Evolutionary conservation across 2,329 filamentous ascomycete species (phyloP), one percentile per base, ranked within the genome.

Genomic region (Nigrospora osmanthi): DNA sequence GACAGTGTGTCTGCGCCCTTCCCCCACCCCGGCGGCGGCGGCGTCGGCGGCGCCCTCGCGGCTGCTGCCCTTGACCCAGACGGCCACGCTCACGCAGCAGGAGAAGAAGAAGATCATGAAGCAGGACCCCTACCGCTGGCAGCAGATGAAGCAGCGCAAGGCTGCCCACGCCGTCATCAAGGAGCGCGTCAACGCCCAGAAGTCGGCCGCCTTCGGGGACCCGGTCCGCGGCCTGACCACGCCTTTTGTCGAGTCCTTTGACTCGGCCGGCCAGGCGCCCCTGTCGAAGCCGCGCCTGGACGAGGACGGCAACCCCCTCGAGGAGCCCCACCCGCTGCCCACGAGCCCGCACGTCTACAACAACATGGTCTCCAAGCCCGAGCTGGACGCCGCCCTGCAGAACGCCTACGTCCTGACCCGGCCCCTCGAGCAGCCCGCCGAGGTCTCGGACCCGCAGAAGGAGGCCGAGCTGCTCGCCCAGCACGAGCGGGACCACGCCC

Each of bases 161-260:
- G 81, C 85, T 11, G 87, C 85, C 53, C 95, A 95, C 60, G 63
- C 91, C 38, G 78, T 85, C 58, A 81, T 88, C 42, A 88, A 85
- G 57, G 73, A 79, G 50, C 80, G 81, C 50, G 76, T 97, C 45
- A 65, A 80, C 48, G 69, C 79, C 51, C 72, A 82, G 59, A 81
- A 87, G 47, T 72, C 79, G 47, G 73, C 73, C 39, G 73, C 74
- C 38, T 73, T 84, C 52, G 91, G 91, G 42, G 80, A 94, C 63
- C 87, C 89, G 1, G 73, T 98, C 51, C 78, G 83, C 55, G 93
- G 91, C 59, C 74, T 83, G 48, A 67, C 76, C 34, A 96, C 93
- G 14, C 79, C 89, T 30, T 96, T 95, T 60, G 70, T 95, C 56
- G 77, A 88, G 66, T 90, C 88, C 3, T 82, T 95, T 55, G 84